Conservation (phyloP, 441 rosid genomes). For the Pelargonium myrrhifolium region DNA sequence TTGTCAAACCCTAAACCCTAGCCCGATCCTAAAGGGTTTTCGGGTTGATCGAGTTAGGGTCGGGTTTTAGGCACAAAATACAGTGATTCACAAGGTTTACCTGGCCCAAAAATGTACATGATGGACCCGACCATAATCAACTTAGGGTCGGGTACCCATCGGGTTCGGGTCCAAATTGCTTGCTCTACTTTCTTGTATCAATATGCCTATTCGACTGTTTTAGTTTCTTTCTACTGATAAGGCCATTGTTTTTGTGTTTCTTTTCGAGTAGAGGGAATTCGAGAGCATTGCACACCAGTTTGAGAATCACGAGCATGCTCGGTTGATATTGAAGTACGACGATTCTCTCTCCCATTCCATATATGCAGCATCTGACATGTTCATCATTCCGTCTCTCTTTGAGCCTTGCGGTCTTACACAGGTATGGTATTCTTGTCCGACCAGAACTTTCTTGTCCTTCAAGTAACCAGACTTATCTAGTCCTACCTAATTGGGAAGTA, state of each 20-base stretch:
- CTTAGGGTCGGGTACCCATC: too few relatives aligned
- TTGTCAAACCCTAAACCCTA: too few relatives aligned
- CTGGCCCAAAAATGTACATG: too few relatives aligned
- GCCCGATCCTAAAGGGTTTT: too few relatives aligned
- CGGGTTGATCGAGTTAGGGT: too few relatives aligned
- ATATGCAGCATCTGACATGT: slow-evolving; percentile 82
- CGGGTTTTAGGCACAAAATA: too few relatives aligned
- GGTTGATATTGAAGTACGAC: slow-evolving; percentile 76
- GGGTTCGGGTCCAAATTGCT: too few relatives aligned
- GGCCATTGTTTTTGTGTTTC: background rate
- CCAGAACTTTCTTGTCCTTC: too few relatives aligned
- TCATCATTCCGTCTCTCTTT: slow-evolving; percentile 87
- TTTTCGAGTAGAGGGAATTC: slow-evolving; percentile 62
- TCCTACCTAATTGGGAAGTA: background rate
- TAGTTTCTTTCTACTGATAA: background rate
- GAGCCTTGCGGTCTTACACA: slow-evolving; percentile 99
- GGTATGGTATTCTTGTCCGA: slow-evolving; percentile 30
- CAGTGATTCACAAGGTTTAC: too few relatives aligned
- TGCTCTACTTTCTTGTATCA: slow-evolving; percentile 9
- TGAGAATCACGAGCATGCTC: slow-evolving; percentile 53
- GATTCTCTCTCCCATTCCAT: slow-evolving; percentile 81
- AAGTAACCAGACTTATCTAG: background rate
- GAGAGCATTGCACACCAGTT: slow-evolving; percentile 76
- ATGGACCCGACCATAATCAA: too few relatives aligned
- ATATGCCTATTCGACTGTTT: background rate